These are phyloP conservation scores for Xylaria polymorpha DNA, from an alignment of 2,329 filamentous ascomycete genomes.

Conservation along the genomic window DNA sequence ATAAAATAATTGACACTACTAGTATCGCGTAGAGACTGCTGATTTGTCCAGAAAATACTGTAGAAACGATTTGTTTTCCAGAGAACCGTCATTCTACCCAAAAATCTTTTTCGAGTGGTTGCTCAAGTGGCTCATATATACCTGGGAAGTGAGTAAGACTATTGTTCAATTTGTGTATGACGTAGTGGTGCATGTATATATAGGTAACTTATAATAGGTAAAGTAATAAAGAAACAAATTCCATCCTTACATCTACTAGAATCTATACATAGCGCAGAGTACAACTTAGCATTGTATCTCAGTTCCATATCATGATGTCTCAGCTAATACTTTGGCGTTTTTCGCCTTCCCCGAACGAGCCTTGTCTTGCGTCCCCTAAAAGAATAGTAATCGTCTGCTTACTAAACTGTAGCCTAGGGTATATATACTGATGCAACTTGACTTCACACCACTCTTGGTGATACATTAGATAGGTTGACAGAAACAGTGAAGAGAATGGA, in stretches of 20 bases:
- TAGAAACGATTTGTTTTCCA: background rate
- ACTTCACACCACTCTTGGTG: constrained; percentile 7
- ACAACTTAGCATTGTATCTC: background rate
- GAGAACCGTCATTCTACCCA: background rate
- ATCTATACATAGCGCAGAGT: background rate
- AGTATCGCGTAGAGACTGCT: no score
- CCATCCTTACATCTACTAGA: background rate
- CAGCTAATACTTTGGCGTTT: background rate
- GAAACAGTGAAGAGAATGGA: constrained; percentile 16
- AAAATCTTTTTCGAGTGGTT: background rate
- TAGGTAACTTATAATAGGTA: no score
- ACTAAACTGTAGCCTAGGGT: background rate
- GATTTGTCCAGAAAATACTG: no score
- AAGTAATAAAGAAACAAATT: background rate
- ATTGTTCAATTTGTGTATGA: background rate
- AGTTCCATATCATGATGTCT: background rate
- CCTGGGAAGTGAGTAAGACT: background rate
- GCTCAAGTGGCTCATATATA: background rate
- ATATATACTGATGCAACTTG: constrained; percentile 19
- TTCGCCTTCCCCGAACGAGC: background rate
- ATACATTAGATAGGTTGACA: constrained; percentile 16
- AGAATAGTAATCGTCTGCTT: constrained; percentile 14
- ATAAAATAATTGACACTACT: background rate
- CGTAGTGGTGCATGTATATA: background rate
- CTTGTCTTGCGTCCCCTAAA: background rate